These are phyloP conservation scores for Wickerhamiella nectarea DNA, from an alignment of 805 yeast species.

Conservation along the genomic window DNA sequence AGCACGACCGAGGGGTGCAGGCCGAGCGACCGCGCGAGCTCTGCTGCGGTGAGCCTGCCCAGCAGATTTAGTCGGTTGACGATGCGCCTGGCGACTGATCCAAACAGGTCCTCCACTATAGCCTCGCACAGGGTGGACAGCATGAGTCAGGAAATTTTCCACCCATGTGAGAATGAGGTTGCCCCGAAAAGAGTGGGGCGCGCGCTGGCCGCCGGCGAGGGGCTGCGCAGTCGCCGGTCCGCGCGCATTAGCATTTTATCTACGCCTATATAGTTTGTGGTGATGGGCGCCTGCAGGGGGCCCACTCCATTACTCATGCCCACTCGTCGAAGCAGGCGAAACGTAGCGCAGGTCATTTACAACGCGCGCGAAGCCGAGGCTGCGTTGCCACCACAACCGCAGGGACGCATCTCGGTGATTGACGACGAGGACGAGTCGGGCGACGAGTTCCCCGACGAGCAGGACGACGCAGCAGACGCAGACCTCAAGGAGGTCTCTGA, in stretches of 20 bases:
- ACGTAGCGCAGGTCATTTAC: constrained; percentile 3
- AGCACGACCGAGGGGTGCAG: constrained; percentile 41
- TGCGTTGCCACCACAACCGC: not conserved
- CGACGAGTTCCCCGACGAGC: constrained; percentile 7
- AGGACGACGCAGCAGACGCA: constrained; percentile 3
- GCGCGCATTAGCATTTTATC: too few species aligned
- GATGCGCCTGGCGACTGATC: constrained; percentile 58
- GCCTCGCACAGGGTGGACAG: constrained; percentile 18
- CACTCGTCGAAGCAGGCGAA: constrained; percentile 7
- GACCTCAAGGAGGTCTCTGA: constrained; percentile 10
- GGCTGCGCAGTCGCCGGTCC: too few species aligned
- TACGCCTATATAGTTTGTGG: too few species aligned
- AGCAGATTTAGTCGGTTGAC: constrained; percentile 47
- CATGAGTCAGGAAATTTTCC: not conserved
- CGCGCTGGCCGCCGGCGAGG: too few species aligned
- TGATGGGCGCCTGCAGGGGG: too few species aligned
- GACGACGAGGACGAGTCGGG: constrained; percentile 4
- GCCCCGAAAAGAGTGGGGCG: not conserved
- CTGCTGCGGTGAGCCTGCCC: constrained; percentile 50
- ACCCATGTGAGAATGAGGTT: too few species aligned
- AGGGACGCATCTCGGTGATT: constrained; percentile 1
- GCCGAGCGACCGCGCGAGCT: constrained; percentile 35
- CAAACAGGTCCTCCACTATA: constrained; percentile 32
- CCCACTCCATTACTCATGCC: constrained; percentile 9
- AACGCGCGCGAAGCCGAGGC: constrained; percentile 4